A percentile compares a stretch with the other conserved stretches of the same genome.
Conservation (phyloP, 2,329 filamentous ascomycete genomes). For the Emergomyces orientalis region DNA sequence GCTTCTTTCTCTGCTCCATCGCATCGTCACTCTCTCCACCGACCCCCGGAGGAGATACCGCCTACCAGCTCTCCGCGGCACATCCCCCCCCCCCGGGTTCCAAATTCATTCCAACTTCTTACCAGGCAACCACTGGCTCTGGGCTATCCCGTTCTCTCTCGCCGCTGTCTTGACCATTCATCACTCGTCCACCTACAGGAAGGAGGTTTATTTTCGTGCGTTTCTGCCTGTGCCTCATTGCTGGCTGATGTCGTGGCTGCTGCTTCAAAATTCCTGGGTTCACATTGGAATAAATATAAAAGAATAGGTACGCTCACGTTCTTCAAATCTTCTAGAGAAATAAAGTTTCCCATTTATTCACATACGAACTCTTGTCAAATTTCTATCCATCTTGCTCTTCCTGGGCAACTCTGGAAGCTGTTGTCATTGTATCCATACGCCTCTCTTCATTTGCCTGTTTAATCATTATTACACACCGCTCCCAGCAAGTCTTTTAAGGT, state of each 20-base stretch:
- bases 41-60: not conserved
- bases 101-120: not conserved
- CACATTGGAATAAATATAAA: not conserved
- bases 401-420: not conserved
- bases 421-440: not conserved
- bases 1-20: not conserved
- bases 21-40: not conserved
- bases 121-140: conserved; percentile 2
- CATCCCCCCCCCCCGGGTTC: not conserved
- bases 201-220: not conserved
- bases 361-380: not conserved
- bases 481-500: not conserved
- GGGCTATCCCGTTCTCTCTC: not conserved
- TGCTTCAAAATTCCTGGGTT: not conserved
- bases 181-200: not conserved
- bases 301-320: not conserved
- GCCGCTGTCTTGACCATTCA: not conserved
- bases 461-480: not conserved
- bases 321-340: not conserved
- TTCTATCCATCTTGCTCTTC: not conserved
- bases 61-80: not conserved
- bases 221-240: not conserved
- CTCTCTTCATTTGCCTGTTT: not conserved
- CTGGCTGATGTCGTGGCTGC: not conserved
- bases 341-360: not conserved